phyloP scores from a whole-genome alignment of 306 rosid species.

The Myrica gale region DNA sequence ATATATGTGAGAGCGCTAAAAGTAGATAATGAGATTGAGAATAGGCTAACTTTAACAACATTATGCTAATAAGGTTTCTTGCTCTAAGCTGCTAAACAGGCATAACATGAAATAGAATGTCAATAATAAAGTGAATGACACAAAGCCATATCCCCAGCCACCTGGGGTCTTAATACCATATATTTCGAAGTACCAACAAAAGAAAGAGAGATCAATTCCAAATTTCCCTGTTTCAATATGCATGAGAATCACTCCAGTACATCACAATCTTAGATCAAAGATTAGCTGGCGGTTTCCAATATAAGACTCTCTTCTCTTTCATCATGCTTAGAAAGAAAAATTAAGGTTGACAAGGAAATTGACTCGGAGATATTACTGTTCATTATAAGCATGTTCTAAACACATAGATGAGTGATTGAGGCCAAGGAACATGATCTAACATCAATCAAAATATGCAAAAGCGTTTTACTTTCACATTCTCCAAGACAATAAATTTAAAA shows the following conservation, averaged over 20 bases:
- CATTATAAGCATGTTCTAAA: neutral
- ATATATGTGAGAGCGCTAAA: conserved; percentile 16
- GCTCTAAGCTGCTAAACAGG: too few species aligned
- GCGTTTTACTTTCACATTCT: too few species aligned
- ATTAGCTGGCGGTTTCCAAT: too few species aligned
- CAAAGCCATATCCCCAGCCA: neutral
- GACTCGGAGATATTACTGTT: too few species aligned
- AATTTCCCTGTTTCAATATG: neutral
- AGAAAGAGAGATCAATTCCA: neutral
- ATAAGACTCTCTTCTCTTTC: neutral
- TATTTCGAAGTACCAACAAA: neutral
- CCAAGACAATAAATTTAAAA: too few species aligned
- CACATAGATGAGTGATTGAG: too few species aligned
- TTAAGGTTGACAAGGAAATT: neutral
- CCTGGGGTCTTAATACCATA: neutral
- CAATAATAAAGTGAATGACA: neutral
- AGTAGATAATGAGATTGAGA: neutral
- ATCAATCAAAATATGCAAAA: too few species aligned
- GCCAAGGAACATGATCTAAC: too few species aligned
- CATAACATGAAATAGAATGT: neutral
- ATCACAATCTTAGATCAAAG: neutral
- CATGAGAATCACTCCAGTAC: neutral
- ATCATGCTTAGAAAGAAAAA: neutral
- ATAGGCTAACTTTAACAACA: neutral
- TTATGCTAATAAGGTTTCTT: neutral